Evolutionary conservation across 495 filamentous ascomycete genomes (phyloP), one percentile per base, ranked within the genome.

Genomic region (Aspergillus baeticus): DNA sequence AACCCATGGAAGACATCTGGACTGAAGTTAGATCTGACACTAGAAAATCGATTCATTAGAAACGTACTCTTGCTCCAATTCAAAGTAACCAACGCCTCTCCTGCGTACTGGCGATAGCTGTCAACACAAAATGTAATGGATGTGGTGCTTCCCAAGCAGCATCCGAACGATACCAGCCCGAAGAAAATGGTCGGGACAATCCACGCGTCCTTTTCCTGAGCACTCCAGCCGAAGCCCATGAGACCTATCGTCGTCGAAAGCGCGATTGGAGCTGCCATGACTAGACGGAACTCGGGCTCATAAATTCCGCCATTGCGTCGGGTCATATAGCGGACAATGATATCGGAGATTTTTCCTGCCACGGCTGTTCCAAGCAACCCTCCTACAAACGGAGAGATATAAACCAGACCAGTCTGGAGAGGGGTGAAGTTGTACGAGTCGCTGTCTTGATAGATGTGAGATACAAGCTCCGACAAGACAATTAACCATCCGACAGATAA

Each of bases 401-500:
- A 97, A 6, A 97, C 81, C 7, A 98, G 78, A 8, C 94, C 94
- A 0, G 89, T 88, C 46, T 87, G 84, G 1, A 96, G 75, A 3
- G 91, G 77, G 35, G 79, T 85, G 70, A 98, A 96, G 47, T 90
- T 77, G 71, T 97, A 96, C 6, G 76, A 71, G 0, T 79, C 73
- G 6, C 63, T 67, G 48, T 82, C 77, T 50, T 88, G 83, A 71
- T 87, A 97, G 58, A 95, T 89, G 41, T 82, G 76, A 0, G 89
- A 83, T 1, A 96, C 84, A 0, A 87, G 87, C 70, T 97, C 92
- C 1, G 94, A 97, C 11, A 97, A 82, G 26, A 97, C 89, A 56
- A 98, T 96, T 41, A 98, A 77, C 94, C 93, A 97, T 15, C 93
- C 92, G n/a, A 97, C 82, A 5, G 89, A 91, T 59, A 94, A 84